phyloP scores from a whole-genome alignment of 495 filamentous ascomycete species.

The Penicillium ucsense region DNA sequence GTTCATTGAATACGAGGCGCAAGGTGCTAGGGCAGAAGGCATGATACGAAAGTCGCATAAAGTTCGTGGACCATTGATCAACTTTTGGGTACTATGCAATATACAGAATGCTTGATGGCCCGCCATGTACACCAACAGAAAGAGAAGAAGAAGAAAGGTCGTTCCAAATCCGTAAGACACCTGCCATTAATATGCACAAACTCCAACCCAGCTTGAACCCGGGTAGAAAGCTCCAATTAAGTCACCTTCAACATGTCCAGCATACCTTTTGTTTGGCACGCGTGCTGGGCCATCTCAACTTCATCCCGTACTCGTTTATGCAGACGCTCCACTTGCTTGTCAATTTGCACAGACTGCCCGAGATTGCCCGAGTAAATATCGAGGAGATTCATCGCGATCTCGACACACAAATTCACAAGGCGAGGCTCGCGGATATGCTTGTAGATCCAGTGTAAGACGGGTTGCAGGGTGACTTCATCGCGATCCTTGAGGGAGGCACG shows the following conservation, averaged over 20 bases:
- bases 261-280: constrained; percentile 73
- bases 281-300: constrained; percentile 72
- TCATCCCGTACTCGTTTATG: constrained; percentile 60
- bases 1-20: no score
- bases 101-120: constrained; percentile 22
- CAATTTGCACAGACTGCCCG: constrained; percentile 63
- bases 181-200: constrained; percentile 10
- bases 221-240: constrained; percentile 8
- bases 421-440: constrained; percentile 70
- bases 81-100: constrained; percentile 27
- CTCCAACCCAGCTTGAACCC: constrained; percentile 13
- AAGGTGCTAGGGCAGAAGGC: no score
- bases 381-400: constrained; percentile 67
- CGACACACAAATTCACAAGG: constrained; percentile 65
- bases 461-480: constrained; percentile 74
- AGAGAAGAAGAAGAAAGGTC: not conserved
- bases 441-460: constrained; percentile 73
- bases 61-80: not conserved
- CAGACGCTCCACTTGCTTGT: constrained; percentile 52
- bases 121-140: constrained; percentile 19
- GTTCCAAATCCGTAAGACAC: constrained; percentile 11
- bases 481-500: constrained; percentile 69
- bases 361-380: constrained; percentile 82
- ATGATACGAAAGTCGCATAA: no score
- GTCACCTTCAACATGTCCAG: constrained; percentile 55